These are phyloP conservation scores for Tolypocladium cylindrosporum DNA, from an alignment of 2,329 filamentous ascomycete genomes.

Conservation along the genomic window DNA sequence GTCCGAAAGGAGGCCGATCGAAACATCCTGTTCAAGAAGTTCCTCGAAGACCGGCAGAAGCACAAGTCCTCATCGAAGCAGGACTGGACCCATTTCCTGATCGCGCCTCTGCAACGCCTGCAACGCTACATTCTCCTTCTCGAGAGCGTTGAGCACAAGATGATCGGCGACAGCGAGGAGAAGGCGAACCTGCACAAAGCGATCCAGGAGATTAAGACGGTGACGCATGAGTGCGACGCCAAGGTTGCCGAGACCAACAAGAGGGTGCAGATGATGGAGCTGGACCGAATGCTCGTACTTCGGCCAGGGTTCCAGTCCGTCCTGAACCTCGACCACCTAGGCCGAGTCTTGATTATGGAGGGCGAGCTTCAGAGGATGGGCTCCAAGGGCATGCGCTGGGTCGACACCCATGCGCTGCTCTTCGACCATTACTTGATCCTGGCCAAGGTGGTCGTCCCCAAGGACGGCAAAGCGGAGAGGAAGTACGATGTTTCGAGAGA, in stretches of 20 bases:
- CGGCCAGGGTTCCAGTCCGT: slow-evolving; percentile 82
- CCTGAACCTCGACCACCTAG: slow-evolving; percentile 88
- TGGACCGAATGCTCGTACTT: slow-evolving; percentile 73
- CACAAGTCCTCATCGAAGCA: slow-evolving; percentile 74
- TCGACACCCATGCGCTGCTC: slow-evolving; percentile 85
- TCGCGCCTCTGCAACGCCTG: slow-evolving; percentile 83
- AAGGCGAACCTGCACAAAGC: slow-evolving; percentile 75
- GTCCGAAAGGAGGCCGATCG: slow-evolving; percentile 75
- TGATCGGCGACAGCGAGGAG: slow-evolving; percentile 76
- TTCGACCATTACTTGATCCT: slow-evolving; percentile 97
- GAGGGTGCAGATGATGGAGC: slow-evolving; percentile 79
- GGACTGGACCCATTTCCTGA: slow-evolving; percentile 90
- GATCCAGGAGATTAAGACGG: slow-evolving; percentile 82
- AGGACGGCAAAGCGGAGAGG: slow-evolving; percentile 61
- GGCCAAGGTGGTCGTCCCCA: slow-evolving; percentile 66
- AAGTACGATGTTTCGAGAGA: slow-evolving; percentile 93
- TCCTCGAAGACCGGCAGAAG: slow-evolving; percentile 69
- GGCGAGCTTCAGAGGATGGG: slow-evolving; percentile 86
- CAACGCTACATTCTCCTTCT: slow-evolving; percentile 84
- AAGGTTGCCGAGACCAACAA: slow-evolving; percentile 89
- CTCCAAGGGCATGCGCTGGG: slow-evolving; percentile 80
- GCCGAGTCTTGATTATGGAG: slow-evolving; percentile 77
- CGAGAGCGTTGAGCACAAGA: slow-evolving; percentile 74
- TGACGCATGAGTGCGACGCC: slow-evolving; percentile 82
- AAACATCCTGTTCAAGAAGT: slow-evolving; percentile 78